Conservation (phyloP, 2,329 filamentous ascomycete species). For the Teratosphaeria zuluensis region DNA sequence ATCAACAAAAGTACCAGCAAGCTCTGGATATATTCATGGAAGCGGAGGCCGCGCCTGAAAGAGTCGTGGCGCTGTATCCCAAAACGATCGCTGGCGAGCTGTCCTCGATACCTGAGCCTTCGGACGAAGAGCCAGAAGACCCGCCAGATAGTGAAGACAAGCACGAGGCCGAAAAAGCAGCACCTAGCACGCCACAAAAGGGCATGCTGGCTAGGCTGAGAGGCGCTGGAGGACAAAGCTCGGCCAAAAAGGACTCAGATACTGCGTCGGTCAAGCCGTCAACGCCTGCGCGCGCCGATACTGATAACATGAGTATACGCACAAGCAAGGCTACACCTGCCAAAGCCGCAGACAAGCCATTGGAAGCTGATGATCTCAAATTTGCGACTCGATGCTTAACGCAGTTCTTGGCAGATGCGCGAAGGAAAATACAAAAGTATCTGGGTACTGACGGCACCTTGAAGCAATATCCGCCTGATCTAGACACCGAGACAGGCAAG, state of each 20-base stretch:
- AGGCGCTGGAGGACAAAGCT: slow-evolving; percentile 20
- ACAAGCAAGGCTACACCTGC: slow-evolving; percentile 27
- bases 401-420: slow-evolving; percentile 78
- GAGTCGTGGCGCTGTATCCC: slow-evolving; percentile 78
- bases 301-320: slow-evolving; percentile 48
- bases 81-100: slow-evolving; percentile 72
- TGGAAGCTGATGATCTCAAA: slow-evolving; percentile 75
- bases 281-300: slow-evolving; percentile 38
- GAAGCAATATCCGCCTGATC: slow-evolving; percentile 43
- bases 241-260: slow-evolving; percentile 40
- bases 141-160: slow-evolving; percentile 1
- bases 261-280: slow-evolving; percentile 51
- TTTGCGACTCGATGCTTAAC: slow-evolving; percentile 74
- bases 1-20: slow-evolving; percentile 69
- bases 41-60: slow-evolving; percentile 78
- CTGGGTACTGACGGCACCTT: slow-evolving; percentile 50
- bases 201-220: slow-evolving; percentile 38
- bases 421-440: slow-evolving; percentile 53
- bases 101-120: slow-evolving; percentile 48
- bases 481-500: slow-evolving; percentile 32
- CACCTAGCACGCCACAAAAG: slow-evolving; percentile 24
- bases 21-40: slow-evolving; percentile 87
- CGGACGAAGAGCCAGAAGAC: slow-evolving; percentile 30
- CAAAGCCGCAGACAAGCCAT: slow-evolving; percentile 44
- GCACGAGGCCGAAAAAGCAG: slow-evolving; percentile 20